Percentiles rank a stretch among this genome's conserved stretches.
These are phyloP conservation scores for Mucor racemosus DNA, from an alignment of 371 early-diverging fungal genomes.

Conservation along the genomic window DNA sequence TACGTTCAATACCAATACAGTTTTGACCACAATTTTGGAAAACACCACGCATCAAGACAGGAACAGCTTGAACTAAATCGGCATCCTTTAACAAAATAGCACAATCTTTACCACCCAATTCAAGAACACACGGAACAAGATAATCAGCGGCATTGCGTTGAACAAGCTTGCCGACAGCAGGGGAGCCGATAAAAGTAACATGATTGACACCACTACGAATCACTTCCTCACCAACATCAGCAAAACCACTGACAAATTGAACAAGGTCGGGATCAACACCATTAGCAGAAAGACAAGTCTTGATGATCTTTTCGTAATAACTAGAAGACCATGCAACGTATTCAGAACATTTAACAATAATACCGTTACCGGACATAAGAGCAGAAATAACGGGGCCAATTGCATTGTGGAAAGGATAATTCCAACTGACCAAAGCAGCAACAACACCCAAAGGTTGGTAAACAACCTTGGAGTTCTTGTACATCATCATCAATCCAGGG, in stretches of 20 bases:
- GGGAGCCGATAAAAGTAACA: constrained; percentile 87
- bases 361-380: constrained; percentile 85
- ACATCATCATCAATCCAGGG: constrained; percentile 76
- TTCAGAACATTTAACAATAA: constrained; percentile 84
- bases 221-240: constrained; percentile 80
- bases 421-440: constrained; percentile 82
- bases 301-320: constrained; percentile 70
- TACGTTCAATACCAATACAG: constrained; percentile 83
- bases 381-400: constrained; percentile 86
- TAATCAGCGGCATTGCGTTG: constrained; percentile 74
- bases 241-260: constrained; percentile 80
- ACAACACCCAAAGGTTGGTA: constrained; percentile 86
- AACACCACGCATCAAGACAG: constrained; percentile 78
- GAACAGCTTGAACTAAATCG: constrained; percentile 68
- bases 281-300: constrained; percentile 66
- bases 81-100: constrained; percentile 80
- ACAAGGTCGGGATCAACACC: constrained; percentile 80
- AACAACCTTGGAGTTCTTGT: constrained; percentile 77
- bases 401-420: constrained; percentile 87
- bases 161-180: constrained; percentile 78
- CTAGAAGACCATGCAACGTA: constrained; percentile 83
- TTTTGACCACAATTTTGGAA: constrained; percentile 90
- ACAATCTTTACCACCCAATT: constrained; percentile 91
- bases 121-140: constrained; percentile 85
- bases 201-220: constrained; percentile 69